phyloP scores from a whole-genome alignment of 2,329 filamentous ascomycete genomes.

The Pseudogymnoascus sp. region DNA sequence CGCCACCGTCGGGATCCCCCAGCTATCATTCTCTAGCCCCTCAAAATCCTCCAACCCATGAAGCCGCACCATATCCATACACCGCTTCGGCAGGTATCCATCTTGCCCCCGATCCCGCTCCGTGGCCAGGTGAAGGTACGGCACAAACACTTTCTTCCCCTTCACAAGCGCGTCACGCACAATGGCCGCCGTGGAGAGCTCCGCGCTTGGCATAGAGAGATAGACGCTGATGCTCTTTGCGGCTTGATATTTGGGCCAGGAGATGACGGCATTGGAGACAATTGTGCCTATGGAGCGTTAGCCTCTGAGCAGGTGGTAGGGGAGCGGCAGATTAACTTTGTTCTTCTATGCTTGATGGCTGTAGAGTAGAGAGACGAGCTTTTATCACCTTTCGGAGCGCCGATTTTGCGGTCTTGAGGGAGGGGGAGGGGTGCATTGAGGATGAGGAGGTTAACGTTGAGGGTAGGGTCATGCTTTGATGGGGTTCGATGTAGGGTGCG shows the following conservation, averaged over 20 bases:
- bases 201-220: constrained; percentile 82
- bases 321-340: not conserved
- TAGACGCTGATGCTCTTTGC: constrained; percentile 78
- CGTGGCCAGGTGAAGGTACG: constrained; percentile 68
- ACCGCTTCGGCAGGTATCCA: constrained; percentile 45
- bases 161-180: constrained; percentile 70
- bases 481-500: not conserved
- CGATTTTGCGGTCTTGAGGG: constrained; percentile 1
- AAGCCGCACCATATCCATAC: constrained; percentile 95
- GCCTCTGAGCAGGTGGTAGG: not conserved
- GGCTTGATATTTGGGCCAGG: constrained; percentile 49
- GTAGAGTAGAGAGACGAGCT: not conserved
- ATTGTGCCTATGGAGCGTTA: not conserved
- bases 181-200: constrained; percentile 77
- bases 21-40: constrained; percentile 68
- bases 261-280: not conserved
- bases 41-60: constrained; percentile 70
- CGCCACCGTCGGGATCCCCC: constrained; percentile 88
- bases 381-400: not conserved
- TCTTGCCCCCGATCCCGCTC: constrained; percentile 26
- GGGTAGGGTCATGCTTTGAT: not conserved
- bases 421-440: not conserved
- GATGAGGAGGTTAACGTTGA: not conserved
- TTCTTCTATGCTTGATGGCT: not conserved
- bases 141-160: constrained; percentile 85